A percentile compares a stretch with the other conserved stretches of the same genome.
Evolutionary conservation across 441 rosid species (phyloP).

Genomic region (Syzygium malaccense): DNA sequence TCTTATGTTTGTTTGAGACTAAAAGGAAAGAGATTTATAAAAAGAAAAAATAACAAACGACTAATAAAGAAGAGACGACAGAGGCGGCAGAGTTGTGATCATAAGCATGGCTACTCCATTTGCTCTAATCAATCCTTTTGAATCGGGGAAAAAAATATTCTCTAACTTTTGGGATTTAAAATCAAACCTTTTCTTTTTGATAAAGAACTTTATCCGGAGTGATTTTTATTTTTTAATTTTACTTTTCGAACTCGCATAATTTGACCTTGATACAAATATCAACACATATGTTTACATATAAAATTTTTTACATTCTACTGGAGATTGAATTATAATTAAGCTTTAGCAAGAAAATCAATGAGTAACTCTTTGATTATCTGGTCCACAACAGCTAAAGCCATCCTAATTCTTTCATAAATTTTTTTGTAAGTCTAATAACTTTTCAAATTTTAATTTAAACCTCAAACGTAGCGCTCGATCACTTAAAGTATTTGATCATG

Average conservation of each 20-base stretch:
- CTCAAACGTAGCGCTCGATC: not conserved
- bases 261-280: not conserved
- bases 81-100: not conserved
- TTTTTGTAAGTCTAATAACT: not conserved
- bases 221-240: not conserved
- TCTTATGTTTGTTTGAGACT: not conserved
- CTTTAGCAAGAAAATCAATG: not conserved
- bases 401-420: not conserved
- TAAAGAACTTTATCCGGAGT: not conserved
- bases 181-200: not conserved
- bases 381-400: not conserved
- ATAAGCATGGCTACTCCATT: not conserved
- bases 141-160: not conserved
- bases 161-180: not conserved
- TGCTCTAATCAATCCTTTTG: not conserved
- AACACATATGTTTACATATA: not conserved
- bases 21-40: not conserved
- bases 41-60: not conserved
- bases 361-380: not conserved
- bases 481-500: not conserved
- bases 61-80: not conserved
- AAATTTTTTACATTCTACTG: not conserved
- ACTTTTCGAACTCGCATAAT: not conserved
- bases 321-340: not conserved
- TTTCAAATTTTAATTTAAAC: not conserved